Evolutionary conservation across 306 rosid species (phyloP), one percentile per base, ranked within the genome.

Genomic region (Senna siamea): DNA sequence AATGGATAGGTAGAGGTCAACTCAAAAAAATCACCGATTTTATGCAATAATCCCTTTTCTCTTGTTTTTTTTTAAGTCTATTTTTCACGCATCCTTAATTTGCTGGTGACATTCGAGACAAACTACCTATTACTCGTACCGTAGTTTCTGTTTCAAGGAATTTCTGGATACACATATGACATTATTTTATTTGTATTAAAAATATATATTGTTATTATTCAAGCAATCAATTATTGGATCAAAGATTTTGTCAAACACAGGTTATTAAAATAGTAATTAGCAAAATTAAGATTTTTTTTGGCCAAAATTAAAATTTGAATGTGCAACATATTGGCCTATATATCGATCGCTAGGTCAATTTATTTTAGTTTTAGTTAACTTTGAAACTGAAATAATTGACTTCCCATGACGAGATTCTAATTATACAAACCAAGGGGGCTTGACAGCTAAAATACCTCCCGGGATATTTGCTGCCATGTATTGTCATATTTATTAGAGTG

Each of bases 401-500:
- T 26, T 26, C 30, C 30, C 30, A 26, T 26, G 30, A 26, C 13
- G 8, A 40, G 46, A 7, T 7, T 40, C 13, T 9, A 40, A 40
- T 40, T 40, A 40, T 40, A 9, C 1, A 60, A 51, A 4, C 2
- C 10, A 40, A 38, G 75, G 35, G 38, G 72, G 38, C 61, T 20
- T 9, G 2, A 67, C 19, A 15, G 75, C 79, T 1, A 75, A 79
- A 70, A 48, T 9, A 1, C 1, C 34, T 18, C 44, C 44, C 50
- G 37, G n/a, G 0, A 54, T 65, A 35, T n/a, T 71, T 47, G 18
- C 2, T n/a, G 26, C 9, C 30, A 41, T 14, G 65, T 72, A 2
- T 17, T 10, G 57, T 38, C 43, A 15, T 57, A 12, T 18, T 70
- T 8, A 41, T 74, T 43, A n/a, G 19, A 1, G 3, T 68, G 90